Evolutionary conservation across 2,329 filamentous ascomycete species (phyloP).

Genomic region (Tolypocladium inflatum): DNA sequence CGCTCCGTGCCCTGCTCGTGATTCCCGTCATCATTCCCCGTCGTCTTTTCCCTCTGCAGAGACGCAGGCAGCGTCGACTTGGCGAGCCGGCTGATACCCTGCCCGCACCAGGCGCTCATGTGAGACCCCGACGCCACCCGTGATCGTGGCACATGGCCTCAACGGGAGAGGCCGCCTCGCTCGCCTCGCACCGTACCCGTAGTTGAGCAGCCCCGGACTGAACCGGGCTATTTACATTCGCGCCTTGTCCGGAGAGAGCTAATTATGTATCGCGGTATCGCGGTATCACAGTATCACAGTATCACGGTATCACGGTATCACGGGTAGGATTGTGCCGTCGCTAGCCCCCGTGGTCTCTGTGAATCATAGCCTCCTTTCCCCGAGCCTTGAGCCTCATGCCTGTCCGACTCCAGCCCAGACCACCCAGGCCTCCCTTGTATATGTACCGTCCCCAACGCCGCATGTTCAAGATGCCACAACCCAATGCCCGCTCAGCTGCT

Average conservation of each 20-base stretch:
- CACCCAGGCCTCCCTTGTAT: not conserved
- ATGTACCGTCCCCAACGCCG: not conserved
- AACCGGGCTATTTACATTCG: too few species aligned
- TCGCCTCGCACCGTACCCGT: not conserved
- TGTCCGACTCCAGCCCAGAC: not conserved
- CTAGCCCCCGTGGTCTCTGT: not conserved
- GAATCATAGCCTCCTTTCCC: not conserved
- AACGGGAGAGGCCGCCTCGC: not conserved
- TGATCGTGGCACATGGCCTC: constrained; percentile 9
- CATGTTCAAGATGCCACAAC: not conserved
- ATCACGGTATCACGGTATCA: not conserved
- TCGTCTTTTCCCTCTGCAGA: not conserved
- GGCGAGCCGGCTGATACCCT: not conserved
- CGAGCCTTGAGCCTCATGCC: not conserved
- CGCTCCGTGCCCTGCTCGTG: not conserved
- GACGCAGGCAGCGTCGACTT: not conserved
- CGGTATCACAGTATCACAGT: not conserved
- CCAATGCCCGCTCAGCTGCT: not conserved
- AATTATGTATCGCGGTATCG: too few species aligned
- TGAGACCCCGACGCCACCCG: constrained; percentile 7
- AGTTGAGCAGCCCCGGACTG: not conserved
- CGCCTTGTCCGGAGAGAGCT: not conserved
- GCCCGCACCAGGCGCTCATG: not conserved
- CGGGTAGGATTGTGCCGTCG: not conserved
- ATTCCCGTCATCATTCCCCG: not conserved